Evolutionary conservation across 352 stramenopile genomes (phyloP), one percentile per base, ranked within the genome.

Genomic region (Globisporangium viniferum): DNA sequence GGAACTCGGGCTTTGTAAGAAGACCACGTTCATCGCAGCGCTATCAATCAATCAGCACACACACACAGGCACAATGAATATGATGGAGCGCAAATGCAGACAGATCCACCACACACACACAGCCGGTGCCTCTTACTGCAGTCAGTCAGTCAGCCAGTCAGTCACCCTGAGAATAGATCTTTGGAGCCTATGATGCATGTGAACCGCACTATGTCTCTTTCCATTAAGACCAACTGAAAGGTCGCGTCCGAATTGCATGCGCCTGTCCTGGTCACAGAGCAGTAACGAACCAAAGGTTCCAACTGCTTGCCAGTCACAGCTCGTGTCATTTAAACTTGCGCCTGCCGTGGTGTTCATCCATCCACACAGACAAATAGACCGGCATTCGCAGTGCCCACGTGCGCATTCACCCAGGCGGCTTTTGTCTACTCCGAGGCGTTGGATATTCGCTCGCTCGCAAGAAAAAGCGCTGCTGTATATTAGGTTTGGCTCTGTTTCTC

Each of bases 81-180:
- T n/a, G n/a, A 3, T 48, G 39, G 39, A 20, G 39, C 3, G 39
- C 39, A 48, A 48, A 48, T 15, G 36, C 36, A n/a, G 29, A 10
- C 29, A 41, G 12, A 20, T 41, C 10, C 27, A 27, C n/a, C 8
- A 31, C 29, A 56, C n/a, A 27, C 24, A 15, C 10, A 10, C 36
- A 44, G 4, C 10, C 9, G 15, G 14, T 4, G 24, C 12, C 51
- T n/a, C 51, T 22, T 57, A n/a, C 49, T 58, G 49, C 22, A n/a
- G 27, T n/a, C 22, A 9, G 29, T 31, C 29, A 31, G 29, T 31
- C 29, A 31, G 29, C 29, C 27, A 55, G 6, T 18, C 29, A 31
- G 29, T 31, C 29, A 31, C 29, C 53, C 27, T 59, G 24, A 35
- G 57, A 62, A 56, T 44, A 57, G 59, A 54, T 55, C n/a, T 48